phyloP scores from a whole-genome alignment of 768 basidiomycete species.

The Fomitopsis pulvina region DNA sequence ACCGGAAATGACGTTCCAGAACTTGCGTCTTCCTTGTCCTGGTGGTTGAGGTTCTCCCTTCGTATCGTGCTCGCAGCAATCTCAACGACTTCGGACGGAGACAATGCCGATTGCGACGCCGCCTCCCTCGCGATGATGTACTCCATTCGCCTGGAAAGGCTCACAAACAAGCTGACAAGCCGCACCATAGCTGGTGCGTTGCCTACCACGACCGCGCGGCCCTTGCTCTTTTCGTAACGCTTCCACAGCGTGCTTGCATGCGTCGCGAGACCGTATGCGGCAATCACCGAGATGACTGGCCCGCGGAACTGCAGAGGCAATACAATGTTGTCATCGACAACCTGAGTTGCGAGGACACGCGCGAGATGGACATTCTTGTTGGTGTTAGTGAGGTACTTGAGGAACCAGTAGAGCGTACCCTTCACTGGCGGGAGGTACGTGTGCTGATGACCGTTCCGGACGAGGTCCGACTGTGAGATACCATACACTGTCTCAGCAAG shows the following conservation, averaged over 20 bases:
- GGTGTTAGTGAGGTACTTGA: constrained; percentile 34
- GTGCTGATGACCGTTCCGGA: background rate
- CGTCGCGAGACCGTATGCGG: constrained; percentile 39
- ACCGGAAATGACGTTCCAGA: background rate
- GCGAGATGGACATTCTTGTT: constrained; percentile 39
- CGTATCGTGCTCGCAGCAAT: background rate
- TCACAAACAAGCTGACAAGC: constrained; percentile 43
- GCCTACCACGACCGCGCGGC: constrained; percentile 34
- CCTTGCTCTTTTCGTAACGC: constrained; percentile 39
- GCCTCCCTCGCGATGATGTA: background rate
- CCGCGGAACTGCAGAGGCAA: constrained; percentile 42
- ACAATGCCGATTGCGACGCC: background rate
- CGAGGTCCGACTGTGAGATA: constrained; percentile 25
- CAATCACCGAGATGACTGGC: constrained; percentile 40
- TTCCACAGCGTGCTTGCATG: constrained; percentile 53
- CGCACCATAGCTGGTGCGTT: constrained; percentile 39
- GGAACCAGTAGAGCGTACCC: constrained; percentile 42
- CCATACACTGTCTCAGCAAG: constrained; percentile 42
- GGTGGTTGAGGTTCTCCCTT: no score
- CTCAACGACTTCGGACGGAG: background rate
- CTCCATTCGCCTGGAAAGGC: background rate
- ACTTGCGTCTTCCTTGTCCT: background rate
- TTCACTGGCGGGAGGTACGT: constrained; percentile 47
- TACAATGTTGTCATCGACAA: constrained; percentile 32
- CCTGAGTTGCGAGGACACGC: constrained; percentile 43